Evolutionary conservation across 1,284 basidiomycete genomes (phyloP), one percentile per base, ranked within the genome.

Genomic region (Moesziomyces parantarcticus): DNA sequence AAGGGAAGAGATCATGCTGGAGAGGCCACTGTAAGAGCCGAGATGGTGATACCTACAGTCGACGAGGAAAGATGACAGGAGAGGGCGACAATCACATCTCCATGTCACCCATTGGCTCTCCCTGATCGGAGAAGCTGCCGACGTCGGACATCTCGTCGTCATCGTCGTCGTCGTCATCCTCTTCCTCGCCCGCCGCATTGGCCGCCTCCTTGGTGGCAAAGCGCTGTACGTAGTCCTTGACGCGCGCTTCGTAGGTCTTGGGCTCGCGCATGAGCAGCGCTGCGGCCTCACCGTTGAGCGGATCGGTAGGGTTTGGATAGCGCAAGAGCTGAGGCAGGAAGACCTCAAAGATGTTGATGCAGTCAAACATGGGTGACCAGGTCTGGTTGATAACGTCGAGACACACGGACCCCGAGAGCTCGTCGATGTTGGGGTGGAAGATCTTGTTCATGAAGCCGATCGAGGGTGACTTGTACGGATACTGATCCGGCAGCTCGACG

Each of bases 371-470:
- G 40, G 76, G 74, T 36, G 74, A 75, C 64, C 76, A 75, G n/a
- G 73, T 77, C 39, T 78, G 77, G 60, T 82, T 76, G 73, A 79
- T 80, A 34, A 80, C 76, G 63, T 84, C 81, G 32, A 80, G 68
- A 22, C 78, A 79, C 40, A 78, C 79, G 7, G 75, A 72, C 21
- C 78, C 72, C 5, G 70, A 75, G 92, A 95, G 86, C 85, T 97
- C 95, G 85, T 97, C 94, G 80, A 97, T 97, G 84, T 97, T 98
- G 11, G 96, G 96, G 83, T 99, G 96, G 85, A 97, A 99, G 84
- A 99, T 98, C 90, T 97, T 97, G 89, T 99, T 99, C 93, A 97
- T 96, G 86, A 99, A 99, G 1, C 96, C 96, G 78, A 99, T 99
- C 81, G 93, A 96, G 3, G 97, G 96, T 34, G 93, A 96, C 86